Percentiles rank a stretch among this genome's conserved stretches.
These are phyloP conservation scores for Ogataea methylovora DNA, from an alignment of 805 yeast genomes.

Conservation along the genomic window DNA sequence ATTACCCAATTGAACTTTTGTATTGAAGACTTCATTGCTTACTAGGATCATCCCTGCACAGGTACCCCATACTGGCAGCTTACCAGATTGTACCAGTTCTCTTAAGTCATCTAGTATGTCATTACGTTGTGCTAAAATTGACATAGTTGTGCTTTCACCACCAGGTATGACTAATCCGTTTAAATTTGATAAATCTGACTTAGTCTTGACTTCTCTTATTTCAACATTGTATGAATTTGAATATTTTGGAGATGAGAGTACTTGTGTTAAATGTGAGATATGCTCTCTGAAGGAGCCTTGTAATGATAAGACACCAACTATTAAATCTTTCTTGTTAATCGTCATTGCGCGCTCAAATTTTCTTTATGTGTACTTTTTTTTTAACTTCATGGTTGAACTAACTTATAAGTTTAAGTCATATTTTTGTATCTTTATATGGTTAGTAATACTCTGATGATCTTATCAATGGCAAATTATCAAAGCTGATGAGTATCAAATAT, in stretches of 20 bases:
- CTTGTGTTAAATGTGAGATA: conserved; percentile 36
- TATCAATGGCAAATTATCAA: too few species aligned
- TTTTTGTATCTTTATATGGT: too few species aligned
- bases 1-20: conserved; percentile 36
- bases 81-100: conserved; percentile 39
- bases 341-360: too few species aligned
- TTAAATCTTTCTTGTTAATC: conserved; percentile 4
- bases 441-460: too few species aligned
- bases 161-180: conserved; percentile 62
- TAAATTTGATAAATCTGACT: conserved; percentile 40
- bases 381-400: too few species aligned
- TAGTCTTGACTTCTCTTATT: conserved; percentile 43
- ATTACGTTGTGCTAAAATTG: conserved; percentile 61
- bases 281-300: conserved; percentile 81
- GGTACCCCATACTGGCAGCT: conserved; percentile 70
- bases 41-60: conserved; percentile 77
- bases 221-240: conserved; percentile 21
- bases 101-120: conserved; percentile 48
- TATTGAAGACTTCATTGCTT: conserved; percentile 45
- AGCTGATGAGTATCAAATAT: too few species aligned
- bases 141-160: conserved; percentile 65
- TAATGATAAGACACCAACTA: conserved; percentile 65
- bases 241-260: conserved; percentile 23
- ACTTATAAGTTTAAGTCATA: too few species aligned
- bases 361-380: too few species aligned